Evolutionary conservation across 345 rosid species (phyloP), one percentile per base, ranked within the genome.

Genomic region (Gossypium sturtianum): DNA sequence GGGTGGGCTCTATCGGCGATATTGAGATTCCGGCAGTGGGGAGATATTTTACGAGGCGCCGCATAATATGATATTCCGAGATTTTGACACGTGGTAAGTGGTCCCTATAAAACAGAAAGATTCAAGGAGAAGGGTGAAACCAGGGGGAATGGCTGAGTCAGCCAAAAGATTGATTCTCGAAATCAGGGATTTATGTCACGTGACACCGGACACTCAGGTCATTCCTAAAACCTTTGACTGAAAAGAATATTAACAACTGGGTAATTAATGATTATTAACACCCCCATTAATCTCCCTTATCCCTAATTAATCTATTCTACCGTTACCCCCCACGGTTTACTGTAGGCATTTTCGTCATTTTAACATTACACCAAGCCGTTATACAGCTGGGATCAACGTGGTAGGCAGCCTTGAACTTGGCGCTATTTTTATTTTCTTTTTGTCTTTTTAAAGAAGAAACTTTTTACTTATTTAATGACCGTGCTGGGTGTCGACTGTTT

Each of bases 201-300:
- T 86, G 88, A 83, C 66, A 57, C 60, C 74, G 73, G 74, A 71
- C 77, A 65, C 78, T 66, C 47, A 56, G 83, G 75, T 44, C 83
- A 60, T 83, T 78, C 76, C 56, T 48, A 54, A 34, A 34, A 10
- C 29, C 76, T 84, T 80, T 86, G 88, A 86, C 89, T 74, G 62
- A 41, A 34, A 52, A 25, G 25, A 63, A 73, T 70, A 58, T 41
- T 68, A 63, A 45, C 34, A 45, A 66, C 20, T 44, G 22, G 22
- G 52, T 34, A 62, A 10, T 62, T 34, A 34, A 65, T 48, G 2
- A 38, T 17, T 19, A 48, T 64, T 74, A 45, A 73, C 29, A 69
- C 7, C 12, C 61, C 73, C 68, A 34, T 75, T 11, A 68, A 12
- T 48, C 16, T 0, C 2, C 2, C 66, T 81, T 71, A 81, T 72